Base-by-base conservation (phyloP, 2,329 filamentous ascomycete genomes). In the Penicillium palitans region DNA sequence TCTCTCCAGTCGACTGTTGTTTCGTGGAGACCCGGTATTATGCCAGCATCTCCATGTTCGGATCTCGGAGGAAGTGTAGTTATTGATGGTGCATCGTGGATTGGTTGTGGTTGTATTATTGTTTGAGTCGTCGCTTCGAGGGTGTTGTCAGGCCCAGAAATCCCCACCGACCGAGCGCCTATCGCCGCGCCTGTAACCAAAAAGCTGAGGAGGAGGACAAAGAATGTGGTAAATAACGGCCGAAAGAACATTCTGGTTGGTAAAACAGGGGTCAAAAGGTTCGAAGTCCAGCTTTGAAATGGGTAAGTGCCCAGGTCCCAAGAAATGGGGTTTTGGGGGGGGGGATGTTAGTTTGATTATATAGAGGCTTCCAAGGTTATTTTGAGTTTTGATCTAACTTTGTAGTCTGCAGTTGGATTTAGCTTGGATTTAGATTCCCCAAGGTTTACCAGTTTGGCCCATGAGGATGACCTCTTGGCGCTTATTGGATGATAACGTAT, bases 391-490 rank as follows among this genome's bases (percentile, higher is more conserved):
- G 15, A 35, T 8, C 46, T 37, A 35, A 7, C 3, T 25, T 4
- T 0, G 1, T 27, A 10, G 15, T 17, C 24, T 24, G 19, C 7
- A 44, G 50, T 52, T 24, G 9, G 19, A 21, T 29, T 19, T 17
- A 19, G 4, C 35, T 24, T 25, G 5, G 2, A 6, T 25, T 31
- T 44, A 25, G 40, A 19, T 25, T 15, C n/a, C 29, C 44, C 40
- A 29, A 27, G 17, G 27, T 13, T 27, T 27, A 33, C 12, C 1
- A 31, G 29, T 6, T 33, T 13, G 27, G 2, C 2, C 21, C 47
- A 39, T 52, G 54, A 17, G 53, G 55, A 58, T 25, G 49, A 54
- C 13, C 9, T 42, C 42, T 58, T 54, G 55, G 51, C 51, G 55
- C 42, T 54, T 37, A 48, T 42, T 52, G 48, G 54, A 31, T 8